phyloP scores from a whole-genome alignment of 1,139 yeast genomes.

The Blastobotrys capitulatus region DNA sequence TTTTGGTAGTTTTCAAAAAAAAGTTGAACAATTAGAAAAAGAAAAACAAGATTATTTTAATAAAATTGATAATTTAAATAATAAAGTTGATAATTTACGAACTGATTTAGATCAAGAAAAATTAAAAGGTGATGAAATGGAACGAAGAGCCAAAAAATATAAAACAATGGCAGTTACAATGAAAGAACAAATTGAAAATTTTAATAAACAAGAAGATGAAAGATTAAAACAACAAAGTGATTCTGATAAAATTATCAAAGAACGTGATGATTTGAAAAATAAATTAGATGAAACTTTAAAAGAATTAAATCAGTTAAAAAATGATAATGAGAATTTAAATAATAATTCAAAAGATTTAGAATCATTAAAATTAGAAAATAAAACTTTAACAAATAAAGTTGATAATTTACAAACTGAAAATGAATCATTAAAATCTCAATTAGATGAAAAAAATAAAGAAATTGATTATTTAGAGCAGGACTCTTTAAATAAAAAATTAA shows the following conservation, averaged over 20 bases:
- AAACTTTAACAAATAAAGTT: neutral
- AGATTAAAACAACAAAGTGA: neutral
- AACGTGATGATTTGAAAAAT: neutral
- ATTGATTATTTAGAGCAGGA: neutral
- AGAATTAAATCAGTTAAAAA: neutral
- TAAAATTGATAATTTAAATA: slow-evolving; percentile 14
- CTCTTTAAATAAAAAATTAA: neutral
- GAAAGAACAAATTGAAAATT: slow-evolving; percentile 13
- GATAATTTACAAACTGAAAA: neutral
- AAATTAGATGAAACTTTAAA: neutral
- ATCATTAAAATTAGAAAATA: neutral
- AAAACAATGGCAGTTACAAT: slow-evolving; percentile 18
- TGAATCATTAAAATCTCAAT: neutral
- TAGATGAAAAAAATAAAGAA: neutral
- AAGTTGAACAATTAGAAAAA: slow-evolving; percentile 19
- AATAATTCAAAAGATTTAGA: neutral
- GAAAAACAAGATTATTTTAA: slow-evolving; percentile 10
- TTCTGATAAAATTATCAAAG: neutral
- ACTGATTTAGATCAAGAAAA: slow-evolving; percentile 13
- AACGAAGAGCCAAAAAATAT: slow-evolving; percentile 20
- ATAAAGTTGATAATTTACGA: slow-evolving; percentile 15
- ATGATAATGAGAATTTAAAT: neutral
- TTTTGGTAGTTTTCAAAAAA: slow-evolving; percentile 23
- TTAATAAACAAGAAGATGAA: neutral
- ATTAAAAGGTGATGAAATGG: slow-evolving; percentile 15